These are phyloP conservation scores for Debaryomyces coudertii DNA, from an alignment of 1,139 yeast species.

Conservation along the genomic window DNA sequence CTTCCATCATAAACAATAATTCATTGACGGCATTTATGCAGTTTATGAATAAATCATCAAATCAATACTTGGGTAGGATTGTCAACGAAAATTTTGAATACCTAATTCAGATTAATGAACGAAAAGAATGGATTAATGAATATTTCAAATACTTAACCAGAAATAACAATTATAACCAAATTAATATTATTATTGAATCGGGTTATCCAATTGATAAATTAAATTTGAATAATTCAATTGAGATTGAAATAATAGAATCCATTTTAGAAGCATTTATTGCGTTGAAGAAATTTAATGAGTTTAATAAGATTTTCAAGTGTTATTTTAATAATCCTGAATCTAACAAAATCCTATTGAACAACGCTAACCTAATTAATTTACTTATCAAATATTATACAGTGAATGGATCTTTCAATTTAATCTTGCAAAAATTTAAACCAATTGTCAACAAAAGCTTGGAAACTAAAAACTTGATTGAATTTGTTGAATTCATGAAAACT, in stretches of 20 bases:
- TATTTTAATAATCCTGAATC: conserved; percentile 14
- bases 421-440: conserved; percentile 21
- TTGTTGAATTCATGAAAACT: conserved; percentile 26
- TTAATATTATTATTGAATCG: conserved; percentile 16
- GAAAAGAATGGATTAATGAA: conserved; percentile 23
- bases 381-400: conserved; percentile 28
- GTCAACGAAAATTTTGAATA: conserved; percentile 18
- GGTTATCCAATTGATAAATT: conserved; percentile 12
- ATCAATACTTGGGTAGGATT: conserved; percentile 24
- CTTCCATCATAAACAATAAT: conserved; percentile 14
- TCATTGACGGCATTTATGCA: conserved; percentile 18
- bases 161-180: conserved; percentile 13
- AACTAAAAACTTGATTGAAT: conserved; percentile 23
- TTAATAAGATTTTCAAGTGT: conserved; percentile 21
- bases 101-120: conserved; percentile 16
- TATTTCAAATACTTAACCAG: conserved; percentile 24
- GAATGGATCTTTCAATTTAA: conserved; percentile 20
- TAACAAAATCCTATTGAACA: conserved; percentile 15
- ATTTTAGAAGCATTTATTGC: conserved; percentile 22
- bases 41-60: conserved; percentile 20
- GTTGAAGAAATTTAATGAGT: conserved; percentile 17
- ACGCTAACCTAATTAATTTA: conserved; percentile 23
- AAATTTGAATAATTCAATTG: conserved; percentile 9
- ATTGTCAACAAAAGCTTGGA: conserved; percentile 17
- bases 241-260: conserved; percentile 15